Conservation (phyloP, 2,329 filamentous ascomycete species). For the Dryadomyces sulphureus region DNA sequence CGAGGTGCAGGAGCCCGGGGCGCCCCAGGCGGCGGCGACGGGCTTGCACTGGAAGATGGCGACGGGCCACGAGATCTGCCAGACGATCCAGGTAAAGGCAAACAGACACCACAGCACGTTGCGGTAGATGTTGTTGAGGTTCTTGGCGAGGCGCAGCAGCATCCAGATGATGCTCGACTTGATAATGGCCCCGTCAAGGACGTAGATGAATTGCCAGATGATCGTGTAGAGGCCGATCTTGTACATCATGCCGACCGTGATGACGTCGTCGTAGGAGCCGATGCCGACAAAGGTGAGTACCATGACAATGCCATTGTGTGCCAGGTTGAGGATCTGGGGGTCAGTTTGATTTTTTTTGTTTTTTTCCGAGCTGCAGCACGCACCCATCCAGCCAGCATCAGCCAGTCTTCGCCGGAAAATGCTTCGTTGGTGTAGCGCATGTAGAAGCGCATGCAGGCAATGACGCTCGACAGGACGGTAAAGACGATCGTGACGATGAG, state of each 20-base stretch:
- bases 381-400: slow-evolving; percentile 4
- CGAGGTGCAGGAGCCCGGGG: slow-evolving; percentile 10
- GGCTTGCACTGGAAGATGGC: slow-evolving; percentile 12
- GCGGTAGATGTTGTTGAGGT: slow-evolving; percentile 3
- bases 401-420: slow-evolving; percentile 3
- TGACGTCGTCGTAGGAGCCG: slow-evolving; percentile 1
- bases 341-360: not conserved
- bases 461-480: slow-evolving; percentile 11
- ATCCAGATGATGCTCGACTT: slow-evolving; percentile 16
- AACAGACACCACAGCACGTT: slow-evolving; percentile 9
- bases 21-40: not conserved
- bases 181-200: slow-evolving; percentile 6
- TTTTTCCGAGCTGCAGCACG: not conserved
- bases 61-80: slow-evolving; percentile 10
- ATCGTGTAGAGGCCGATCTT: not conserved
- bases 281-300: not conserved
- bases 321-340: not conserved
- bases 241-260: not conserved
- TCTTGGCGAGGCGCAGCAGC: slow-evolving; percentile 14
- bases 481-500: slow-evolving; percentile 5
- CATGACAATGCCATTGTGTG: not conserved
- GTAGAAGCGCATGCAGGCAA: slow-evolving; percentile 12
- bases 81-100: slow-evolving; percentile 8
- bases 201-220: slow-evolving; percentile 4
- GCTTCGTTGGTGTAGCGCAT: slow-evolving; percentile 2